A percentile compares a stretch with the other conserved stretches of the same genome.
phyloP scores from a whole-genome alignment of 345 rosid species.

The Hypericum androsaemum region DNA sequence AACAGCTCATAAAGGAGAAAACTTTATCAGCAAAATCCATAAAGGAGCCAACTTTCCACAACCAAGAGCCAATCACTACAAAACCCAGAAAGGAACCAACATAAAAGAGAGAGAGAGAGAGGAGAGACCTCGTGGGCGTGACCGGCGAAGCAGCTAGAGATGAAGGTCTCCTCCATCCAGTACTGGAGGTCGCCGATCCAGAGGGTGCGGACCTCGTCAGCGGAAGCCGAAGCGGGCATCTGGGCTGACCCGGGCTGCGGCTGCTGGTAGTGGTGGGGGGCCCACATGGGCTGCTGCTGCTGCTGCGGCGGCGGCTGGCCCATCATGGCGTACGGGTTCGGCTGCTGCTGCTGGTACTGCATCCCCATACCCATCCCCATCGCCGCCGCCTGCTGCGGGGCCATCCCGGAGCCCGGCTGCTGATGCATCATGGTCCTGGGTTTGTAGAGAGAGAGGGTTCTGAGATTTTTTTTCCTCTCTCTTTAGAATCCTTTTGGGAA shows the following conservation, averaged over 20 bases:
- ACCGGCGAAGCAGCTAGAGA: constrained; percentile 39
- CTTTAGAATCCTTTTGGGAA: background rate
- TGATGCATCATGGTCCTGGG: constrained; percentile 34
- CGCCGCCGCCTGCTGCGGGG: constrained; percentile 15
- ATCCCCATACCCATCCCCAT: constrained; percentile 17
- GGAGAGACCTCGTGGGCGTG: constrained; percentile 50
- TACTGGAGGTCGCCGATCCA: constrained; percentile 96
- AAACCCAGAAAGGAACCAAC: too few species aligned
- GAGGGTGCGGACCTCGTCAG: constrained; percentile 80
- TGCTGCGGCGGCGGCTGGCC: constrained; percentile 18
- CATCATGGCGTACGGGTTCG: constrained; percentile 12
- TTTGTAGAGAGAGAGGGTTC: background rate
- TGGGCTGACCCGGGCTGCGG: constrained; percentile 2
- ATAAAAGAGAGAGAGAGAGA: too few species aligned
- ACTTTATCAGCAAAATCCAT: too few species aligned
- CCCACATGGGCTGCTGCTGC: background rate
- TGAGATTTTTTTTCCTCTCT: too few species aligned
- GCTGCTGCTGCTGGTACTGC: constrained; percentile 40
- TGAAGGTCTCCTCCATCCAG: constrained; percentile 86
- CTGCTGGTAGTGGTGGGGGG: constrained; percentile 27
- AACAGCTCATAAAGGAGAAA: too few species aligned
- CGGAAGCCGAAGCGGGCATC: constrained; percentile 27
- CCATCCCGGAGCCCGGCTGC: constrained; percentile 47
- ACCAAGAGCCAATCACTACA: too few species aligned
- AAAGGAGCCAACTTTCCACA: too few species aligned